Percentiles rank a stretch among this genome's conserved stretches.
These are phyloP conservation scores for Cercospora sesami DNA, from an alignment of 2,329 filamentous ascomycete genomes.

Conservation along the genomic window DNA sequence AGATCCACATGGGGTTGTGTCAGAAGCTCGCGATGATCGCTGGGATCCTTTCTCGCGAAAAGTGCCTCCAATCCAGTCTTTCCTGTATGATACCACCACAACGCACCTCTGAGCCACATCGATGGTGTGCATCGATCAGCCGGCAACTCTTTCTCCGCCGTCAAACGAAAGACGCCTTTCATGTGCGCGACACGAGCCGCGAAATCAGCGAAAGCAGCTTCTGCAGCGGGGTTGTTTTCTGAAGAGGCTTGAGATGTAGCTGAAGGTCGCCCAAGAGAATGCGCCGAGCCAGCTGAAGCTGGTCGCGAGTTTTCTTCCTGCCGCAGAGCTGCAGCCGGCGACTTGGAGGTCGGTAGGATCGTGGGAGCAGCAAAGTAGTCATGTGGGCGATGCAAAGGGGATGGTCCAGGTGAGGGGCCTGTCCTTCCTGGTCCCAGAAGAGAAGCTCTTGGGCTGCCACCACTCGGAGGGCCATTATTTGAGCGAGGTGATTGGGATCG, in stretches of 20 bases:
- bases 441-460: slow-evolving; percentile 22
- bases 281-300: slow-evolving; percentile 26
- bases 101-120: slow-evolving; percentile 65
- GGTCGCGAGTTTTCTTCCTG: slow-evolving; percentile 28
- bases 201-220: slow-evolving; percentile 70
- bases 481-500: slow-evolving; percentile 16
- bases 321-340: slow-evolving; percentile 25
- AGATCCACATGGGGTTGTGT: slow-evolving; percentile 83
- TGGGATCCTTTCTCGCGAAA: slow-evolving; percentile 54
- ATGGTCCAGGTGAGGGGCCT: slow-evolving; percentile 23
- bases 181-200: slow-evolving; percentile 69
- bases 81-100: slow-evolving; percentile 90
- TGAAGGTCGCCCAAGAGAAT: slow-evolving; percentile 28
- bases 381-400: slow-evolving; percentile 21
- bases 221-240: slow-evolving; percentile 48
- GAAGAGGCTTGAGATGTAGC: slow-evolving; percentile 27
- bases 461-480: slow-evolving; percentile 17
- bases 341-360: slow-evolving; percentile 15
- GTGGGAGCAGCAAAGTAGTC: slow-evolving; percentile 26
- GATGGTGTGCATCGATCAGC: slow-evolving; percentile 60
- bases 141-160: slow-evolving; percentile 71
- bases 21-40: slow-evolving; percentile 53
- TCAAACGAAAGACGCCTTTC: slow-evolving; percentile 72
- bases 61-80: slow-evolving; percentile 71
- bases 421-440: slow-evolving; percentile 18